These are phyloP conservation scores for Astragalus membranaceus DNA, from an alignment of 306 rosid species.

Conservation along the genomic window DNA sequence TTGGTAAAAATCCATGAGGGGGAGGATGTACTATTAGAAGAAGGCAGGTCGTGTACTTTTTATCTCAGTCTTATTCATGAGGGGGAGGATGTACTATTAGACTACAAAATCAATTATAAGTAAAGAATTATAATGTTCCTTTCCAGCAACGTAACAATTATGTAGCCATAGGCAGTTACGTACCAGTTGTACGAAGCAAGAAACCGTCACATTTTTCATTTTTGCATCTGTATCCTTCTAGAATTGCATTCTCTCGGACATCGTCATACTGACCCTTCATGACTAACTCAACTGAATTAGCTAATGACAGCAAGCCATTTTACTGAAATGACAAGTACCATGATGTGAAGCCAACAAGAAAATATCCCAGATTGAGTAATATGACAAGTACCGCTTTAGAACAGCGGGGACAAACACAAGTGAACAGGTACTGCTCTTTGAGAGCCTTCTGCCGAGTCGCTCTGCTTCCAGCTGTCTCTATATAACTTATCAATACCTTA, in stretches of 20 bases:
- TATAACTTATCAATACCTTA: conserved; percentile 79
- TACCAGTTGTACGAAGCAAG: conserved; percentile 71
- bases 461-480: conserved; percentile 87
- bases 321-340: conserved; percentile 10
- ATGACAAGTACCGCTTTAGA: conserved; percentile 52
- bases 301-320: conserved; percentile 13
- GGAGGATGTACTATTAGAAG: conserved; percentile 7
- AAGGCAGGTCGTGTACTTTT: background rate
- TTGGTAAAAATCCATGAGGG: conserved; percentile 2
- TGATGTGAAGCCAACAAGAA: background rate
- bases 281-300: conserved; percentile 33
- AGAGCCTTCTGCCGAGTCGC: conserved; percentile 77
- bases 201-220: conserved; percentile 64
- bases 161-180: conserved; percentile 19
- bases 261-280: conserved; percentile 71
- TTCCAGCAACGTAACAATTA: conserved; percentile 1
- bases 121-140: conserved; percentile 3
- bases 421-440: conserved; percentile 72
- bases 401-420: conserved; percentile 74
- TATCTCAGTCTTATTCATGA: conserved; percentile 13
- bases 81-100: conserved; percentile 3
- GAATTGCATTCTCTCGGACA: conserved; percentile 64
- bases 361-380: conserved; percentile 4
- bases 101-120: conserved; percentile 5
- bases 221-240: conserved; percentile 84